Evolutionary conservation across 2,329 filamentous ascomycete species (phyloP), one percentile per base, ranked within the genome.

Genomic region (Epichloe festucae): DNA sequence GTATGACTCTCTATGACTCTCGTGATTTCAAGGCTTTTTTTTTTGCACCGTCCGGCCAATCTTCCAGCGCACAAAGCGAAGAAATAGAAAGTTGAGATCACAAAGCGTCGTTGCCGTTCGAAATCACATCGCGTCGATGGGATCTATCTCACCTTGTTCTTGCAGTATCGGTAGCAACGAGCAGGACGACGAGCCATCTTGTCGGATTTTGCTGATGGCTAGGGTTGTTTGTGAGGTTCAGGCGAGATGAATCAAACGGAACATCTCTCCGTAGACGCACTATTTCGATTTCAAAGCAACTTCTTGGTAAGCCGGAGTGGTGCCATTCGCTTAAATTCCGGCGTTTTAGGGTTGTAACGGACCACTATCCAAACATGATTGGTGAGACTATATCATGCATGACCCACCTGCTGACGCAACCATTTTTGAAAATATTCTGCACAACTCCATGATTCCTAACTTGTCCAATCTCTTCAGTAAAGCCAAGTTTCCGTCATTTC

Each of bases 151-250:
- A 95, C 89, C 89, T 96, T 96, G 86, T 97, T 98, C 89, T 98
- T 98, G 90, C 93, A 98, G 87, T 98, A 98, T 72, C 93, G 86
- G 84, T 95, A 98, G 81, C 93, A 98, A 81, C 93, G 87, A 71
- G 93, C 93, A 72, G 93, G 93, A 87, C 93, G 89, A 77, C 93
- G 89, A 72, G 93, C 93, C 93, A 98, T 98, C 81, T 85, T 90
- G 85, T 84, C 81, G 76, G 79, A 77, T 75, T 81, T 65, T 65
- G 59, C 65, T 67, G 62, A 56, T 57, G 21, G 57, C 57, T 56
- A 52, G 41, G 55, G 49, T 59, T 59, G 59, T 59, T 70, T 66
- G 59, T 66, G 63, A 65, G 65, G 63, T 64, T 60, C 62, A 62
- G 58, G 59, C 60, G 63, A 62, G 59, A 61, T 60, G 58, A 58